Evolutionary conservation across 1,284 basidiomycete genomes (phyloP), one percentile per base, ranked within the genome.

Genomic region (Ganoderma resinaceum): DNA sequence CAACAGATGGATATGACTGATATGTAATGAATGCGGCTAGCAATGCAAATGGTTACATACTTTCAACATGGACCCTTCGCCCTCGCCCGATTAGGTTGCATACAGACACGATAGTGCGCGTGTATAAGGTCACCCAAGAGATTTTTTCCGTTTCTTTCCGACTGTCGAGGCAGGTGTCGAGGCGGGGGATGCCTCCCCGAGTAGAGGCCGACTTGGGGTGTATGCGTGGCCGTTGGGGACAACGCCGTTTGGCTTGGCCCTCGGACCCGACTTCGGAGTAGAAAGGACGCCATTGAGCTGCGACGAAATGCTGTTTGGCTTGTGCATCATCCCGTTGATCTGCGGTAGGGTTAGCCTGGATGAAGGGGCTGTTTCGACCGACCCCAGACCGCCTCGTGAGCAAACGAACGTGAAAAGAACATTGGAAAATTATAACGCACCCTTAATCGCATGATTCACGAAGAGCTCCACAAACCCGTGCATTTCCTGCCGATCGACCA

Each of bases 401-500:
- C 3, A n/a, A 62, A 29, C 59, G 60, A 61, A 67, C 67, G 16
- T 67, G 64, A 61, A 53, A 46, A 20, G 31, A 57, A 60, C 6
- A 37, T n/a, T 18, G n/a, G n/a, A n/a, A 62, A 46, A 31, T 35
- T 31, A 62, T 26, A 60, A 65, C 68, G 74, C 76, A 88, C 88
- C 76, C 73, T 81, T 81, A 57, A 88, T 74, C 5, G 82, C 80
- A 69, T 86, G 81, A 20, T 79, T 74, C 70, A 80, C 82, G 79
- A 91, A 91, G 9, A 90, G 76, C 33, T 82, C 79, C 20, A 87
- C 76, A 69, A 91, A 81, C 16, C 75, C 75, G 33, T 81, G 76
- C 78, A 89, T 84, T 76, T 90, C 89, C 49, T 78, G 75, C 33
- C 80, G 72, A 69, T 81, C 79, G 4, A 88, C 82, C 18, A 78